Conservation (phyloP, 139 green algal genomes). For the Monoraphidium neglectum region DNA sequence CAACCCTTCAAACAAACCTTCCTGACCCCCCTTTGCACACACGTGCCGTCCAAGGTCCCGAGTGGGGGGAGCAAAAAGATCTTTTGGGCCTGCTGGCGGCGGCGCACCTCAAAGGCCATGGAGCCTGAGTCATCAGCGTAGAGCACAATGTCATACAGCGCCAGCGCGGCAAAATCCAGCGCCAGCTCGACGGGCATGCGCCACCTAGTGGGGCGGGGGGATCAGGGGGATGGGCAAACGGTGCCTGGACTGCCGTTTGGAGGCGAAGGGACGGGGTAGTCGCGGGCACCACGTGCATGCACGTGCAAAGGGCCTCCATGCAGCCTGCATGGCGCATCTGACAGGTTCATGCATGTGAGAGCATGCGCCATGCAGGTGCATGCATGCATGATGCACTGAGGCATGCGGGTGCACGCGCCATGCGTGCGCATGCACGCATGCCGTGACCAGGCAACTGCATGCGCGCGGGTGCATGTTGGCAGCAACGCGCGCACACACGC, state of each 20-base stretch:
- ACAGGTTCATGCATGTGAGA: too few species aligned
- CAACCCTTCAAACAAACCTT: too few species aligned
- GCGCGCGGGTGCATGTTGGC: background rate
- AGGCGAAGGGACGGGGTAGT: background rate
- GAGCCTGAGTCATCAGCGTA: slow-evolving; percentile 30
- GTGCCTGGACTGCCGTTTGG: background rate
- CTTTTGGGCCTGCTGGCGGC: too few species aligned
- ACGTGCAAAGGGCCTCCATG: background rate
- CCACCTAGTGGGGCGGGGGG: slow-evolving; percentile 8
- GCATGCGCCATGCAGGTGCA: slow-evolving; percentile 26
- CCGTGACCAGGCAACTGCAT: background rate
- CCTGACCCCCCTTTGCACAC: too few species aligned
- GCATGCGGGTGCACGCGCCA: slow-evolving; percentile 26
- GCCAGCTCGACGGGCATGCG: slow-evolving; percentile 32
- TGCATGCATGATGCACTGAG: slow-evolving; percentile 11
- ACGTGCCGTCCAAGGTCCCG: too few species aligned
- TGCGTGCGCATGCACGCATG: too few species aligned
- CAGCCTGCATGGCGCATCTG: background rate
- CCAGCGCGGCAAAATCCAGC: slow-evolving; percentile 19
- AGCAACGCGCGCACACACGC: background rate
- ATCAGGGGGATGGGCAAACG: background rate
- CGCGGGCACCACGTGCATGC: background rate
- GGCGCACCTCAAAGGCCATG: slow-evolving; percentile 27
- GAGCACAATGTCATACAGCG: slow-evolving; percentile 31
- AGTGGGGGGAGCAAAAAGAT: too few species aligned